Conservation (phyloP, 352 stramenopile genomes). For the Pythium guiyangense region DNA sequence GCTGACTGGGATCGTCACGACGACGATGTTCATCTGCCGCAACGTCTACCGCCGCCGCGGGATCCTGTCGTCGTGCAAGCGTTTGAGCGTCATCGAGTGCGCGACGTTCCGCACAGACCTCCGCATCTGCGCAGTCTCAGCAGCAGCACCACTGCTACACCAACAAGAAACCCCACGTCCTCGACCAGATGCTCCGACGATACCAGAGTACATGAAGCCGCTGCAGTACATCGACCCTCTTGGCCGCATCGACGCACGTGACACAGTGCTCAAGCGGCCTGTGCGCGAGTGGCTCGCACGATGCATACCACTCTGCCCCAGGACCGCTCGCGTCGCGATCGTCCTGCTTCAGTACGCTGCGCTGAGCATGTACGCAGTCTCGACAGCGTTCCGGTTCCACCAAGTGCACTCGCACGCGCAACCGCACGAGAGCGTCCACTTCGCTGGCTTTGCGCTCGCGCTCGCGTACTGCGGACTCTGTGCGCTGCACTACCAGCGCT, state of each 20-base stretch:
- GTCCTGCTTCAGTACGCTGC: not conserved
- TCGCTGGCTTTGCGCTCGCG: slow-evolving; percentile 2
- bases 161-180: too few species aligned
- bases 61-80: not conserved
- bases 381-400: too few species aligned
- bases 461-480: not conserved
- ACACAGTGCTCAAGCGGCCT: not conserved
- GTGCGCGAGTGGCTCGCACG: not conserved
- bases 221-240: slow-evolving; percentile 5
- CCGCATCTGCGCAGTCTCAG: not conserved
- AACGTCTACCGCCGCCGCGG: slow-evolving; percentile 8
- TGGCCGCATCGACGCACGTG: not conserved
- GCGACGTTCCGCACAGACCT: slow-evolving; percentile 5
- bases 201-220: slow-evolving; percentile 1
- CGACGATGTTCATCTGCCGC: slow-evolving; percentile 2
- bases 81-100: slow-evolving; percentile 2
- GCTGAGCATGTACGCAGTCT: not conserved
- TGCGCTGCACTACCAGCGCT: slow-evolving; percentile 7
- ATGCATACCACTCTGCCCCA: not conserved
- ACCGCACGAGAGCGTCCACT: not conserved
- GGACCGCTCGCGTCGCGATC: too few species aligned
- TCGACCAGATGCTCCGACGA: not conserved
- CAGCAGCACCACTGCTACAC: too few species aligned
- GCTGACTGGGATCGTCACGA: slow-evolving; percentile 5
- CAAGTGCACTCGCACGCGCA: too few species aligned